Conservation (phyloP, 768 basidiomycete genomes). For the Tylopilus felleus region DNA sequence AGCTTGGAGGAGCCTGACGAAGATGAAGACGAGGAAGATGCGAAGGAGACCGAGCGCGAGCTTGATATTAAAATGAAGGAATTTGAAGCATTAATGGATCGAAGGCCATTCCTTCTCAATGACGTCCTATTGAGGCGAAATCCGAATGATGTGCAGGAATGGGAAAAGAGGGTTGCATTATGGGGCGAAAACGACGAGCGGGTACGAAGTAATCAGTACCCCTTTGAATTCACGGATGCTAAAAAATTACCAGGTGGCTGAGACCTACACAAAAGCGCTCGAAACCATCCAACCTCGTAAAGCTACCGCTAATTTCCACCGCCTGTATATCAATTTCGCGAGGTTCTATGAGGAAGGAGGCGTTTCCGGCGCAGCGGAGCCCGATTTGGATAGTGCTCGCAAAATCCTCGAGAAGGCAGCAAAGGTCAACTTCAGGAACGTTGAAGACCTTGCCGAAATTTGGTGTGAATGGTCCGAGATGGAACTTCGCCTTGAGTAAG, state of each 20-base stretch:
- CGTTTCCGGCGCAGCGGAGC: slow-evolving; percentile 69
- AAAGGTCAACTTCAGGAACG: slow-evolving; percentile 88
- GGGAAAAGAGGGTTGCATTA: slow-evolving; percentile 95
- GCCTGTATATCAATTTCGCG: slow-evolving; percentile 91
- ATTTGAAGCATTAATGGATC: slow-evolving; percentile 92
- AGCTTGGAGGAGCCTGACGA: slow-evolving; percentile 75
- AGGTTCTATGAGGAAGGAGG: slow-evolving; percentile 98
- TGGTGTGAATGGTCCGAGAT: slow-evolving; percentile 99
- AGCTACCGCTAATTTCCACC: slow-evolving; percentile 87
- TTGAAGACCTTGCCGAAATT: slow-evolving; percentile 95
- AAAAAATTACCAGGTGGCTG: slow-evolving; percentile 61
- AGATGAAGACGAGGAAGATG: slow-evolving; percentile 73
- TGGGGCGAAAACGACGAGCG: slow-evolving; percentile 94
- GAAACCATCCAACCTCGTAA: slow-evolving; percentile 85
- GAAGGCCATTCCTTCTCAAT: slow-evolving; percentile 93
- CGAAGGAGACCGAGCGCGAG: slow-evolving; percentile 75
- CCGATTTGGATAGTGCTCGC: slow-evolving; percentile 79
- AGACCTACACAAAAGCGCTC: slow-evolving; percentile 88
- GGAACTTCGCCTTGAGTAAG: slow-evolving; percentile 94
- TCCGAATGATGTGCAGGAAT: slow-evolving; percentile 97
- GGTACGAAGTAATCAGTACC: slow-evolving; percentile 39
- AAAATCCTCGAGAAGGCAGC: slow-evolving; percentile 93
- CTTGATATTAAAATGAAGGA: slow-evolving; percentile 86
- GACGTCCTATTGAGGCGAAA: slow-evolving; percentile 92
- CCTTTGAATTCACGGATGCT: not conserved